Conservation (phyloP, 2,329 filamentous ascomycete species). For the Ceratocystiopsis sp. region DNA sequence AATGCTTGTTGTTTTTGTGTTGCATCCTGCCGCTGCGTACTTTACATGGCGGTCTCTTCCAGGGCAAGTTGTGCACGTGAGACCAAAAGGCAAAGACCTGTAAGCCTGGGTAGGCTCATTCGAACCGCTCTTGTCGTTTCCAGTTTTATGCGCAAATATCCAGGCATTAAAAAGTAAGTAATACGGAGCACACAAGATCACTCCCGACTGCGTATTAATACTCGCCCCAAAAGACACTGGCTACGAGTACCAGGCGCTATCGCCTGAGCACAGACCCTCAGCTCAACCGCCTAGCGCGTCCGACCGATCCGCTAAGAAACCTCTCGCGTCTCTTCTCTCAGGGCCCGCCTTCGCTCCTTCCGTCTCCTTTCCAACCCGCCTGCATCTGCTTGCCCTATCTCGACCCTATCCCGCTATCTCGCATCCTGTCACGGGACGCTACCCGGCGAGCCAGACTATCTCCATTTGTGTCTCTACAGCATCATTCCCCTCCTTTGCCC, state of each 20-base stretch:
- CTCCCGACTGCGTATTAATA: too few relatives aligned
- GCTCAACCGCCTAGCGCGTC: conserved; percentile 5
- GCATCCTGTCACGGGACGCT: not conserved
- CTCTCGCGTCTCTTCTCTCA: not conserved
- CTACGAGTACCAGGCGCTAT: not conserved
- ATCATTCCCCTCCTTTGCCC: not conserved
- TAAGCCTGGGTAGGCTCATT: too few relatives aligned
- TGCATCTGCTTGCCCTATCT: not conserved
- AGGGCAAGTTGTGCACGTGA: too few relatives aligned
- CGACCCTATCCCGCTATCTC: not conserved
- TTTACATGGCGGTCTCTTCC: too few relatives aligned
- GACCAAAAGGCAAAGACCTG: too few relatives aligned
- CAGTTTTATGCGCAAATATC: too few relatives aligned
- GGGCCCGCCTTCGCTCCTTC: not conserved
- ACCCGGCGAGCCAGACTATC: not conserved
- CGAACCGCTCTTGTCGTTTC: too few relatives aligned
- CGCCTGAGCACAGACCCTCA: not conserved
- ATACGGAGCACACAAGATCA: too few relatives aligned
- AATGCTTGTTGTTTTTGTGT: too few relatives aligned
- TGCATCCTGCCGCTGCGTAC: too few relatives aligned
- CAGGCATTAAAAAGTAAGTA: too few relatives aligned
- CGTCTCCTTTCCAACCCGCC: not conserved
- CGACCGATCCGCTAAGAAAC: conserved; percentile 5
- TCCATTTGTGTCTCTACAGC: not conserved
- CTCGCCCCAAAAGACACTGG: too few relatives aligned